Evolutionary conservation across 805 yeast species (phyloP), one percentile per base, ranked within the genome.

Genomic region (Kodamaea restingae): DNA sequence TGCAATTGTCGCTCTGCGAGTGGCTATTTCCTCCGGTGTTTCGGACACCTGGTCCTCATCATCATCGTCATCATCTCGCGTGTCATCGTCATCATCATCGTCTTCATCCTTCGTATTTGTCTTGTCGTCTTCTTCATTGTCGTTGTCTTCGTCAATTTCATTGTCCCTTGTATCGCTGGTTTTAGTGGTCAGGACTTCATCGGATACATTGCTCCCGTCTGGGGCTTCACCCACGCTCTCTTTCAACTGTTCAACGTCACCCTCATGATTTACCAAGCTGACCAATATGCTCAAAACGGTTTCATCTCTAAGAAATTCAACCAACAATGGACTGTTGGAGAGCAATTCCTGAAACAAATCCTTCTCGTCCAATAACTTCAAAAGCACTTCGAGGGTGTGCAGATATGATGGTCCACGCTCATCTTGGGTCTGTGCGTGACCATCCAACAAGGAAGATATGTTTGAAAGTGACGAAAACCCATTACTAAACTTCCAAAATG

Each of bases 1-100:
- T 4, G 96, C 88, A 28, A 67, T 51, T 6, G 71, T 57, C 21
- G 72, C 71, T 41, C 57, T 58, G 9, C 72, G 55, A 4, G 58
- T 55, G 11, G 60, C 52, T 11, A 52, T 52, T 41, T 66, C 73
- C 29, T 64, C 68, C 6, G 47, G 49, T 1, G 59, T 47, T 34
- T 58, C 60, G 9, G 54, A 46, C 27, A 58, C 67, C 10, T 50
- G 56, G 12, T 43, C 44, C 10, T 41, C 45, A 9, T 36, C 55
- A 7, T 50, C 54, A 15, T 42, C 45, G n/a, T 36, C 55, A 7
- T 50, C 54, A 15, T 42, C 45, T 11, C 32, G 25, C 15, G 35
- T 24, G 24, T 35, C 32, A 27, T 33, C 36, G 33, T 37, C 41
- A n/a, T 32, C 37, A 15, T 49, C 50, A 18, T 39, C 36, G 40